Percentiles rank a stretch among this genome's conserved stretches.
phyloP scores from a whole-genome alignment of 345 rosid genomes.

The Carallia brachiata region DNA sequence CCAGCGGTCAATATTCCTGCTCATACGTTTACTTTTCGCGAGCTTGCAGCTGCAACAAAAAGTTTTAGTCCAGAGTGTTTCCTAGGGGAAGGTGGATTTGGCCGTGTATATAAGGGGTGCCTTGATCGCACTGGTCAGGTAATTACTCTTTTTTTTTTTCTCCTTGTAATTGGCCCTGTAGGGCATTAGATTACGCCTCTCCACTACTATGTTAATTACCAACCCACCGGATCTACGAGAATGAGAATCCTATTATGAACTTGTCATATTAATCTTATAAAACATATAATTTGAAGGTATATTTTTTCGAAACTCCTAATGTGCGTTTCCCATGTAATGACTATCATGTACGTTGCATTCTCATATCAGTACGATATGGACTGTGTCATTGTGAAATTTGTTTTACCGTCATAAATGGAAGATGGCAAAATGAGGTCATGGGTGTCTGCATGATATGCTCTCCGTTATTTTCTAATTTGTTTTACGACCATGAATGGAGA shows the following conservation, averaged over 20 bases:
- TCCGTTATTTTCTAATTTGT: too few relatives aligned
- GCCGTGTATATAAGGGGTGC: not conserved
- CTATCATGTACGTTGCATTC: too few relatives aligned
- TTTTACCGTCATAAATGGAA: too few relatives aligned
- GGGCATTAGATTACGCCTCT: not conserved
- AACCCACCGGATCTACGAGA: not conserved
- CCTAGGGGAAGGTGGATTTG: not conserved
- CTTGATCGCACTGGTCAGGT: not conserved
- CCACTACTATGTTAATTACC: constrained; percentile 3
- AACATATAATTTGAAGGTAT: not conserved
- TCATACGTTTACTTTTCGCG: not conserved
- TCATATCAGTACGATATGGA: too few relatives aligned
- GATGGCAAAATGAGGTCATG: too few relatives aligned
- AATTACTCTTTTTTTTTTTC: not conserved
- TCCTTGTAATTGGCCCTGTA: not conserved
- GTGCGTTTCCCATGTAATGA: too few relatives aligned
- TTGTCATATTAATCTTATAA: not conserved
- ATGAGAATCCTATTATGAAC: constrained; percentile 9
- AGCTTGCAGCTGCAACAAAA: not conserved
- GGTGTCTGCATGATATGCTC: too few relatives aligned
- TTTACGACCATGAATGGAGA: too few relatives aligned
- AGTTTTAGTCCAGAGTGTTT: not conserved
- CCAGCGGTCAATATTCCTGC: not conserved
- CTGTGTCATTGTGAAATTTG: too few relatives aligned
- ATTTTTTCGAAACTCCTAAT: not conserved